Evolutionary conservation across 2,329 filamentous ascomycete genomes (phyloP), one percentile per base, ranked within the genome.

Genomic region (Alternaria sp.): DNA sequence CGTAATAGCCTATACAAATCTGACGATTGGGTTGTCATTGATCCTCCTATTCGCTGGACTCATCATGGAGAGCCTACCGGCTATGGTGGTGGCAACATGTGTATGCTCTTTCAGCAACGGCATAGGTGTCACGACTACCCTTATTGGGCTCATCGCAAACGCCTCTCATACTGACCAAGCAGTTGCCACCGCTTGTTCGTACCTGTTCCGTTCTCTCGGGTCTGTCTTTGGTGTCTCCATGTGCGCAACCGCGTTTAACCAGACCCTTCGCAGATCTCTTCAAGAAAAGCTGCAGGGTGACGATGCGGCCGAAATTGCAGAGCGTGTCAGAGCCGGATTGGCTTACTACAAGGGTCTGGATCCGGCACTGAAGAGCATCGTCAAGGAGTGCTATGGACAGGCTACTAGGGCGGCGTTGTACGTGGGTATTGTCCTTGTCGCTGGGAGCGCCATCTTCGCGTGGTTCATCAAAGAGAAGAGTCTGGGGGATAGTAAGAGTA

Each of bases 131-230:
- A 93, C 91, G 0, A 90, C 89, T 0, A 89, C 89, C 0, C 84
- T 94, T 34, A 88, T 93, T 47, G 89, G 85, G 2, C 81, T 93
- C 38, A 86, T 94, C 64, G 88, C 91, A 32, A 92, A 93, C 71
- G 86, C 89, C 0, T 80, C 85, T 1, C 81, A 83, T 3, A 83
- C 87, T 43, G 91, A 94, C 66, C 88, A 91, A 62, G 91, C 92
- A 2, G 86, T 94, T 1, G 90, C 89, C 4, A 91, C 91, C 16
- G 91, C 92, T 7, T 93, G 90, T 75, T 91, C 88, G 20, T 94
- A 94, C 78, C 86, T 94, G 24, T 94, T 94, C 82, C 88, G 91
- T 39, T 90, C 89, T 1, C 82, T 94, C 0, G 92, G 87, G 11
- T 85, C 83, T 16, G 86, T 88, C 9, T 83, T 88, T 39, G 86